Evolutionary conservation across 2,329 filamentous ascomycete genomes (phyloP).

Genomic region (Arthrobotrys sinensis): DNA sequence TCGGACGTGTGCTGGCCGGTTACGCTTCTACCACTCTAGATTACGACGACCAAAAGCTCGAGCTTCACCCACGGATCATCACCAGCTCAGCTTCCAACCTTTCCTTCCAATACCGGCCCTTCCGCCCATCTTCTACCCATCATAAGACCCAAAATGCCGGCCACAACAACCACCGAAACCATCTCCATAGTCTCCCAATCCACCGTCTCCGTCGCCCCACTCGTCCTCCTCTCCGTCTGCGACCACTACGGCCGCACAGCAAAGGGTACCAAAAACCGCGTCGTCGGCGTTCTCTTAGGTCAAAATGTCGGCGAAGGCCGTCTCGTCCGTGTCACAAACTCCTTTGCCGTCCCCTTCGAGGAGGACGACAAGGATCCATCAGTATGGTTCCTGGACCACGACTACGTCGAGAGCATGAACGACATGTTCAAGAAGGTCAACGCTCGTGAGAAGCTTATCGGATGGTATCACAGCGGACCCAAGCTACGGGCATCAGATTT

Average conservation of each 20-base stretch:
- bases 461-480: constrained; percentile 98
- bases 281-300: constrained; percentile 93
- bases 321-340: constrained; percentile 92
- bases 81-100: constrained; percentile 6
- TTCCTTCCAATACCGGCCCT: not conserved
- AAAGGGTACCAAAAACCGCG: constrained; percentile 88
- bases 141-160: constrained; percentile 42
- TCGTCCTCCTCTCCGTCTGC: constrained; percentile 96
- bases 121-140: not conserved
- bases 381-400: constrained; percentile 99
- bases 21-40: not conserved
- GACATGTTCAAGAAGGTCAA: constrained; percentile 99
- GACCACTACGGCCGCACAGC: constrained; percentile 97
- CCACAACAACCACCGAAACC: constrained; percentile 58
- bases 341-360: constrained; percentile 98
- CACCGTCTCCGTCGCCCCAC: constrained; percentile 95
- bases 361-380: constrained; percentile 99
- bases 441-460: constrained; percentile 97
- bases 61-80: constrained; percentile 33
- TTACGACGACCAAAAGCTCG: constrained; percentile 42
- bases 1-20: constrained; percentile 14
- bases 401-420: constrained; percentile 99
- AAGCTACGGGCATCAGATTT: constrained; percentile 97
- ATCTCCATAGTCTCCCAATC: constrained; percentile 60
- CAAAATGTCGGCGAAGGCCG: constrained; percentile 93